Evolutionary conservation across 2,329 filamentous ascomycete genomes (phyloP).

Genomic region (Hypoxylon sp.): DNA sequence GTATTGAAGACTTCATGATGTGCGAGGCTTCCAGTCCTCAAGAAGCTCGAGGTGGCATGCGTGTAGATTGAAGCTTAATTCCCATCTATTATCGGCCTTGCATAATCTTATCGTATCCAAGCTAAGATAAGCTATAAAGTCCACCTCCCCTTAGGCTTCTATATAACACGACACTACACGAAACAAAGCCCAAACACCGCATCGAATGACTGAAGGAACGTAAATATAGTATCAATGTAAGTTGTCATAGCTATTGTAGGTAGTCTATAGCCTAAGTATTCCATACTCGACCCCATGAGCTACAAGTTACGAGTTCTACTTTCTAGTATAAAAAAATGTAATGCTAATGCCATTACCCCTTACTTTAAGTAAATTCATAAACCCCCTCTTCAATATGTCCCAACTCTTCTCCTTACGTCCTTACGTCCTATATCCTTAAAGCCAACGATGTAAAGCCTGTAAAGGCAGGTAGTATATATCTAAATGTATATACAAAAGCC

Average conservation of each 20-base stretch:
- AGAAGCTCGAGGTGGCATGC: conserved; percentile 2
- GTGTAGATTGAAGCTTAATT: conserved; percentile 9
- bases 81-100: conserved; percentile 3
- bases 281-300: not conserved
- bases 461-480: conserved; percentile 7
- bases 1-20: conserved; percentile 17
- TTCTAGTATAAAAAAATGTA: not conserved
- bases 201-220: not conserved
- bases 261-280: not conserved
- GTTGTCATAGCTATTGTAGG: not conserved
- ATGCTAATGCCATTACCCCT: not conserved
- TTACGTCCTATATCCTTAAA: not conserved
- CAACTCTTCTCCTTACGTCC: not conserved
- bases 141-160: not conserved
- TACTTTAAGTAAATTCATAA: not conserved
- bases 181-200: not conserved
- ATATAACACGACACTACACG: not conserved
- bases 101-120: conserved; percentile 23
- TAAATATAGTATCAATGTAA: not conserved
- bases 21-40: not conserved
- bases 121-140: conserved; percentile 21
- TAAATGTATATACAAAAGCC: conserved; percentile 36
- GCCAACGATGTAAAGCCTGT: not conserved
- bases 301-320: not conserved
- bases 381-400: not conserved